phyloP scores from a whole-genome alignment of 2,329 filamentous ascomycete species.

The Aspergillus floridensis region DNA sequence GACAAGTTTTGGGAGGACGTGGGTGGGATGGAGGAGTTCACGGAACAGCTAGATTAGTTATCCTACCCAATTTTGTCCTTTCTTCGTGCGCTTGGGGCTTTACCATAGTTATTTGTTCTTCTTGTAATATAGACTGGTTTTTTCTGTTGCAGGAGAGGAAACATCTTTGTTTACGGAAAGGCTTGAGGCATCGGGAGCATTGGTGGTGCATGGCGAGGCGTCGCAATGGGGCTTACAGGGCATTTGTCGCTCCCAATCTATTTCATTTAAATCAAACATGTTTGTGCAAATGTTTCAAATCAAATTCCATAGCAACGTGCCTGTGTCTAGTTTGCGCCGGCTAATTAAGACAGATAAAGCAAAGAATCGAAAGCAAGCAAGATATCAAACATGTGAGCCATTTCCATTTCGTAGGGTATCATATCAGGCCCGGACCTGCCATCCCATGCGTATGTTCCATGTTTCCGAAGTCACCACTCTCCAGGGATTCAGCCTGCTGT shows the following conservation, averaged over 20 bases:
- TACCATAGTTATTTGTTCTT: background rate
- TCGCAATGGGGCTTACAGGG: background rate
- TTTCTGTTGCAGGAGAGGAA: background rate
- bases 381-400: background rate
- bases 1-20: slow-evolving; percentile 73
- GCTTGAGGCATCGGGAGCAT: background rate
- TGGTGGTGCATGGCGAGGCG: background rate
- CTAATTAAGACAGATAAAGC: background rate
- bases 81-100: background rate
- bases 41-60: slow-evolving; percentile 44
- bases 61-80: background rate
- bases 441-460: background rate
- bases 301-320: background rate
- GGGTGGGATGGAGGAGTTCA: slow-evolving; percentile 59
- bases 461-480: background rate
- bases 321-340: background rate
- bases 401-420: slow-evolving; percentile 20
- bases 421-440: slow-evolving; percentile 14
- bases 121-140: background rate
- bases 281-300: background rate
- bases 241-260: background rate
- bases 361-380: background rate
- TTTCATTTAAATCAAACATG: background rate
- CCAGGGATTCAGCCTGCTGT: background rate
- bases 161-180: background rate